These are phyloP conservation scores for Acmispon strigosus DNA, from an alignment of 306 rosid genomes.

Conservation along the genomic window DNA sequence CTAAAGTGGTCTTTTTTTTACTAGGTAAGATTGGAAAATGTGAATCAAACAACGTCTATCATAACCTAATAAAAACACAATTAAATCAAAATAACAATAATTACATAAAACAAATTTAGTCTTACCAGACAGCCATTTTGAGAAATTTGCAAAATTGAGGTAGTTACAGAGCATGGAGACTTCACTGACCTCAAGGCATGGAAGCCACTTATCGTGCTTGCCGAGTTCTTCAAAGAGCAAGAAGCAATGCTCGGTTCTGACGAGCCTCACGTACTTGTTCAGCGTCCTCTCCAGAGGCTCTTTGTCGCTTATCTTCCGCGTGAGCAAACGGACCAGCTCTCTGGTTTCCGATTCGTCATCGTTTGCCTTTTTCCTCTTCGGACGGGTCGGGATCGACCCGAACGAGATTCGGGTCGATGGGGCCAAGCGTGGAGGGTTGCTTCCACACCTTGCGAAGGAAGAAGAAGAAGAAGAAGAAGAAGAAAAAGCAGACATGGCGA, in stretches of 20 bases:
- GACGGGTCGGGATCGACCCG: conserved; percentile 32
- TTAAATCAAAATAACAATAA: background rate
- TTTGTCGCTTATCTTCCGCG: conserved; percentile 51
- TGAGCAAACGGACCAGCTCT: conserved; percentile 53
- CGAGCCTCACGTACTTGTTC: conserved; percentile 57
- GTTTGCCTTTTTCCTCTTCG: conserved; percentile 24
- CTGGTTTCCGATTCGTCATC: conserved; percentile 48
- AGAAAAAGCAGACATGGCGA: background rate
- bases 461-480: conserved; percentile 19
- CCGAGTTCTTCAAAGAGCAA: conserved; percentile 80
- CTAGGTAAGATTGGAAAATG: too few species aligned
- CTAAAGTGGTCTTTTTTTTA: too few species aligned
- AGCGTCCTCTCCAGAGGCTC: conserved; percentile 71
- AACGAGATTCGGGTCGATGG: conserved; percentile 32
- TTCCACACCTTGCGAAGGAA: conserved; percentile 15
- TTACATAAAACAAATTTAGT: background rate
- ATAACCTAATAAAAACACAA: background rate
- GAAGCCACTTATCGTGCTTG: conserved; percentile 69
- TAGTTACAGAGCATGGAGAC: background rate
- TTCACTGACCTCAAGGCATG: conserved; percentile 72
- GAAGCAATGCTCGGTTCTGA: conserved; percentile 84
- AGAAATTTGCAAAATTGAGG: background rate
- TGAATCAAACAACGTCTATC: background rate
- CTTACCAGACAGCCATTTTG: background rate
- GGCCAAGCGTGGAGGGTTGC: conserved; percentile 1